Evolutionary conservation across 345 rosid species (phyloP).

Genomic region (Citrus hindsii): DNA sequence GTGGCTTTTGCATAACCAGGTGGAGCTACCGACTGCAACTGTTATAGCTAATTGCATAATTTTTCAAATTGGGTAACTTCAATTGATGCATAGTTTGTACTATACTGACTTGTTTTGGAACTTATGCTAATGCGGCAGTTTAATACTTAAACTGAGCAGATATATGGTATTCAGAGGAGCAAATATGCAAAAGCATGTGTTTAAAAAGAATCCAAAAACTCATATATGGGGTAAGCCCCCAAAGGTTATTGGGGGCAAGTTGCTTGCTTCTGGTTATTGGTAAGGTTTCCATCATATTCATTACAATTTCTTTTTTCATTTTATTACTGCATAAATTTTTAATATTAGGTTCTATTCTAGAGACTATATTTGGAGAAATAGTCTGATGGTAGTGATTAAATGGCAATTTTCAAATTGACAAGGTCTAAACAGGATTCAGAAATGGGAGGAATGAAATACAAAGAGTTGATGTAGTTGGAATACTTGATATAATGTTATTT

Average conservation of each 20-base stretch:
- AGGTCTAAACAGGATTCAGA: not conserved
- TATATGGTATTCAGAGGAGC: constrained; percentile 89
- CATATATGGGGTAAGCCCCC: constrained; percentile 88
- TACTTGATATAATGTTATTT: not conserved
- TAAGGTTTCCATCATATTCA: constrained; percentile 24
- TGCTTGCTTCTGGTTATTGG: constrained; percentile 97
- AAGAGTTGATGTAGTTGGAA: not conserved
- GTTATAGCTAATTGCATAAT: constrained; percentile 54
- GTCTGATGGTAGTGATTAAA: not conserved
- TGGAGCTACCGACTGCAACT: constrained; percentile 57
- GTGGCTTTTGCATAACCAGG: constrained; percentile 88
- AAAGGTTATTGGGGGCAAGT: constrained; percentile 76
- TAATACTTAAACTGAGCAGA: constrained; percentile 29
- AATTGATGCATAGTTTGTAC: not conserved
- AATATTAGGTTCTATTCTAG: not conserved
- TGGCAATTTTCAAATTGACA: not conserved
- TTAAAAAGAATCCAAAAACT: constrained; percentile 81
- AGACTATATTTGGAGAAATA: not conserved
- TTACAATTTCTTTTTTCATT: not conserved
- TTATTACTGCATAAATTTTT: not conserved
- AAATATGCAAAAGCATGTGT: constrained; percentile 85
- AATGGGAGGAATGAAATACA: not conserved
- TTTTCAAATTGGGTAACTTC: constrained; percentile 70
- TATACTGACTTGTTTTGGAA: not conserved
- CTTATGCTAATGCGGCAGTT: not conserved